A percentile compares a stretch with the other conserved stretches of the same genome.
These are phyloP conservation scores for Phytopythium oedochilum DNA, from an alignment of 352 stramenopile genomes.

Conservation along the genomic window DNA sequence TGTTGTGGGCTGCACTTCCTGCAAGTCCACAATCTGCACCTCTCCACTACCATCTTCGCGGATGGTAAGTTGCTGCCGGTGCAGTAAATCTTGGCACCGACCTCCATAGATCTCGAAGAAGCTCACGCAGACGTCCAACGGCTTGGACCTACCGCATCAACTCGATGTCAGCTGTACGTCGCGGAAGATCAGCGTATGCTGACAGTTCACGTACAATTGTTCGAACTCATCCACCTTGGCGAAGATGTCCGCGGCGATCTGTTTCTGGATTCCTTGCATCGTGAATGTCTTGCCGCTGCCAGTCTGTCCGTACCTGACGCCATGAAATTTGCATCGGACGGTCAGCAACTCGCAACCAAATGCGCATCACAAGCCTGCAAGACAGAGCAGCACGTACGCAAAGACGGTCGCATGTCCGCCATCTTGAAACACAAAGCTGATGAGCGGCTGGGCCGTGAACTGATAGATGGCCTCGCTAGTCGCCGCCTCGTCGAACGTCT, in stretches of 20 bases:
- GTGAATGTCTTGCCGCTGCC: slow-evolving; percentile 92
- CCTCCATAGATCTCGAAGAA: slow-evolving; percentile 98
- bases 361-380: too few species aligned
- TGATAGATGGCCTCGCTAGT: slow-evolving; percentile 94
- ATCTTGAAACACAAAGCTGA: slow-evolving; percentile 93
- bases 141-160: slow-evolving; percentile 22
- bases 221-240: slow-evolving; percentile 61
- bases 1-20: slow-evolving; percentile 84
- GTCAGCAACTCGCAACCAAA: not conserved
- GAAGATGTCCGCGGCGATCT: slow-evolving; percentile 75
- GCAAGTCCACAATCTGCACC: slow-evolving; percentile 95
- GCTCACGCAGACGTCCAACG: slow-evolving; percentile 88
- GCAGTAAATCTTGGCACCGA: slow-evolving; percentile 93
- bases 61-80: slow-evolving; percentile 88
- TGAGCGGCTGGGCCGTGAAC: slow-evolving; percentile 87
- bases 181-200: not conserved
- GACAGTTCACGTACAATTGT: slow-evolving; percentile 9
- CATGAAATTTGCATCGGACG: not conserved
- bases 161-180: too few species aligned
- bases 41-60: slow-evolving; percentile 92
- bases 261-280: slow-evolving; percentile 89
- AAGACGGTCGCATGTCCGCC: slow-evolving; percentile 95
- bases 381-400: slow-evolving; percentile 61
- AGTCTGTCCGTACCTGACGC: slow-evolving; percentile 87
- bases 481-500: slow-evolving; percentile 94